Evolutionary conservation across 2,329 filamentous ascomycete species (phyloP).

Genomic region (Trichoderma atrobrunneum): DNA sequence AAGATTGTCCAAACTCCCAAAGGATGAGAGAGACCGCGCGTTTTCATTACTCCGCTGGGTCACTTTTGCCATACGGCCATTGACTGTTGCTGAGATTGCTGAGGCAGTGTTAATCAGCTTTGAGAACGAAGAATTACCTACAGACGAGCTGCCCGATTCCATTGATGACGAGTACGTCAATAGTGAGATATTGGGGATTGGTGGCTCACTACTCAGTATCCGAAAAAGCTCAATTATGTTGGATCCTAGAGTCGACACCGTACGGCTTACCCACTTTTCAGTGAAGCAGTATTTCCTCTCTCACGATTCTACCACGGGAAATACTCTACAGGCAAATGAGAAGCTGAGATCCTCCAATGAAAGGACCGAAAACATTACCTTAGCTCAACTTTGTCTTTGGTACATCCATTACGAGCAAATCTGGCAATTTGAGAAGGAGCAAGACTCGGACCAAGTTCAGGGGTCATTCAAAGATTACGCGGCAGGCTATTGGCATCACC

Average conservation of each 20-base stretch:
- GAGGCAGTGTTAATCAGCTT: neutral
- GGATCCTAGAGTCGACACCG: neutral
- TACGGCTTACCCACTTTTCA: neutral
- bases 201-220: neutral
- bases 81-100: neutral
- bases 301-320: neutral
- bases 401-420: neutral
- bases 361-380: neutral
- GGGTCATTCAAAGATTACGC: neutral
- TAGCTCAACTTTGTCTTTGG: neutral
- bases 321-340: neutral
- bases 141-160: neutral
- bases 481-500: neutral
- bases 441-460: neutral
- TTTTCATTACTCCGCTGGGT: neutral
- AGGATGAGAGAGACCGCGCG: neutral
- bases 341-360: neutral
- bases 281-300: neutral
- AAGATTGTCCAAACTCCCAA: neutral
- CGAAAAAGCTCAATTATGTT: neutral
- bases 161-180: neutral
- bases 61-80: neutral
- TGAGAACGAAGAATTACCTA: neutral
- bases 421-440: neutral
- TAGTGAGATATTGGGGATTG: neutral